Evolutionary conservation across 768 basidiomycete species (phyloP).

Genomic region (Trametes sanguinea): DNA sequence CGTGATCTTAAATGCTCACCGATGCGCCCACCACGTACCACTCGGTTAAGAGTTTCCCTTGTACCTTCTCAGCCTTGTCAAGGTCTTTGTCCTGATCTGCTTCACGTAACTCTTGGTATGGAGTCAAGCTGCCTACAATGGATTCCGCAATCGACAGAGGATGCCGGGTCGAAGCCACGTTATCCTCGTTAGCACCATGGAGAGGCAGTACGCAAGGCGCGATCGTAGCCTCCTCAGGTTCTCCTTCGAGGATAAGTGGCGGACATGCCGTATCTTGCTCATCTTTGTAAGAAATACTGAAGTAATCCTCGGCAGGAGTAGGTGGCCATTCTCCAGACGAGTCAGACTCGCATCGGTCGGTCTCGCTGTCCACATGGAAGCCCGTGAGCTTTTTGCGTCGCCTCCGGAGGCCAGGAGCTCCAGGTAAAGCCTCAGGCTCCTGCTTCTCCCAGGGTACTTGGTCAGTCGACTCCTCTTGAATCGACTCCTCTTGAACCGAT

Average conservation of each 20-base stretch:
- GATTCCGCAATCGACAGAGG: slow-evolving; percentile 28
- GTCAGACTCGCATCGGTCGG: slow-evolving; percentile 33
- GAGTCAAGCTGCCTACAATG: slow-evolving; percentile 50
- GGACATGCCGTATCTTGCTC: not conserved
- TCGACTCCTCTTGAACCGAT: slow-evolving; percentile 2
- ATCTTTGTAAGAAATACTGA: slow-evolving; percentile 13
- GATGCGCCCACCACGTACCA: slow-evolving; percentile 69
- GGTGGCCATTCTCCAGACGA: slow-evolving; percentile 22
- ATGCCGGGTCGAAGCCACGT: slow-evolving; percentile 18
- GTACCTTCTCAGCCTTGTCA: slow-evolving; percentile 53
- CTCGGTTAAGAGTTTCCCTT: slow-evolving; percentile 52
- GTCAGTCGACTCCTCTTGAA: not conserved
- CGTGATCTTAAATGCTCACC: slow-evolving; percentile 39
- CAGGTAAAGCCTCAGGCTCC: not conserved
- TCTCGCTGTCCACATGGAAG: slow-evolving; percentile 47
- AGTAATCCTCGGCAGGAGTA: slow-evolving; percentile 18
- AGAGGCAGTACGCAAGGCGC: slow-evolving; percentile 19
- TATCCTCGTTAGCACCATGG: slow-evolving; percentile 25
- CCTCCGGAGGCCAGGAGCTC: slow-evolving; percentile 16
- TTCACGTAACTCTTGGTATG: slow-evolving; percentile 55
- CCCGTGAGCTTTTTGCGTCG: slow-evolving; percentile 39
- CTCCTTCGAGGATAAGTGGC: not conserved
- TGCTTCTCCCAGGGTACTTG: not conserved
- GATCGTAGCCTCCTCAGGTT: not conserved
- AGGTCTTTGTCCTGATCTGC: slow-evolving; percentile 39